Evolutionary conservation across 2,329 filamentous ascomycete species (phyloP), one percentile per base, ranked within the genome.

Genomic region (Fusarium sp.): DNA sequence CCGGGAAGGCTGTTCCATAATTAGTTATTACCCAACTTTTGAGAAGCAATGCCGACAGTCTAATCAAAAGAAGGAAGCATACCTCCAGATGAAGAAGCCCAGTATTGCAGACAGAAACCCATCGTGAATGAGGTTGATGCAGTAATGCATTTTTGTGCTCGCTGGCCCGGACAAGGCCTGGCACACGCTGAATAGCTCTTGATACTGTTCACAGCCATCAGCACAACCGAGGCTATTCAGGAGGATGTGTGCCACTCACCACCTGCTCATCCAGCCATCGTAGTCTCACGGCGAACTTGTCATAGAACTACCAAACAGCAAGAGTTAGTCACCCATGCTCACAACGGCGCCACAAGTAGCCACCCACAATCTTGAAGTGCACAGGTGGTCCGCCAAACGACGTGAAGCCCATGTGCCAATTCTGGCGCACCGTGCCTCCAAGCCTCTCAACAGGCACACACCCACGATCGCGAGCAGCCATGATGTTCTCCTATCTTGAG

Each of bases 81-180:
- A 89, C 88, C 86, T 88, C 91, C 91, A 94, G 1, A 92, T 75
- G 0, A 91, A 65, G 66, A 94, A 91, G 0, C 82, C 85, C 2
- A 91, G 68, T 1, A 92, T 7, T 0, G 90, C 91, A 0, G 86
- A 80, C 3, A 87, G 57, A 6, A 91, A 81, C 0, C 91, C 91
- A 11, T 85, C 86, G 64, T 89, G 90, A 10, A 93, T 85, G 16
- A 92, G 78, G 39, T 89, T 88, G 41, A 94, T 88, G 63, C 88
- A 91, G 65, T 92, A 93, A 0, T 88, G 76, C 88, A 94, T 91
- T 75, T 94, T 94, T 2, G 91, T 93, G 66, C 88, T 91, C 0
- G 72, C 91, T 0, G 91, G 92, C 0, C 91, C 91, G 0, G 89
- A 89, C 3, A 93, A 82, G 1, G 89, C 89, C 79, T 94, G 91